Percentiles rank a stretch among this genome's conserved stretches.
These are phyloP conservation scores for Friedmanniomyces endolithicus DNA, from an alignment of 495 filamentous ascomycete species.

Conservation along the genomic window DNA sequence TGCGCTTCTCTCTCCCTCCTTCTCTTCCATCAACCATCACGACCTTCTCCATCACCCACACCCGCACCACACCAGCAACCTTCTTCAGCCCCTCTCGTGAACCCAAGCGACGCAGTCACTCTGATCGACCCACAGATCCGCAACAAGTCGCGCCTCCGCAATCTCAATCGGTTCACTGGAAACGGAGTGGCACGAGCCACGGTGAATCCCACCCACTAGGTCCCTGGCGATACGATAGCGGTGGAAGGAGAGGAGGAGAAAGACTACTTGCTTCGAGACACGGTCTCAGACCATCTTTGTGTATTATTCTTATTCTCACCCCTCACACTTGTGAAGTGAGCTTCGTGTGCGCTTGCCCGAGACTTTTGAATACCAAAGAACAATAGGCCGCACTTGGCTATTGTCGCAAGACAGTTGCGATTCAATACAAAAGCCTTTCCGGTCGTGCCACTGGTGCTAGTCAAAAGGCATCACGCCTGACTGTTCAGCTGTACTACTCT, in stretches of 20 bases:
- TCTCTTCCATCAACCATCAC: too few relatives aligned
- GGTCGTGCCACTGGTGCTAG: slow-evolving; percentile 19
- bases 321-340: not conserved
- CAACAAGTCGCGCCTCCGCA: too few relatives aligned
- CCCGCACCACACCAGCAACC: too few relatives aligned
- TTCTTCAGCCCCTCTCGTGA: too few relatives aligned
- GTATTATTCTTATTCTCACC: not conserved
- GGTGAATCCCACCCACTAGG: not conserved
- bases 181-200: not conserved
- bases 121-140: too few relatives aligned
- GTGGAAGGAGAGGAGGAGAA: not conserved
- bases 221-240: not conserved
- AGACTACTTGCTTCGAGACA: not conserved
- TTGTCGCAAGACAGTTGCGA: slow-evolving; percentile 17
- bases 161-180: not conserved
- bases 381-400: slow-evolving; percentile 4
- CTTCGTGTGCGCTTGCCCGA: not conserved
- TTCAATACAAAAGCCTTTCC: slow-evolving; percentile 19
- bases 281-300: not conserved
- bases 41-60: too few relatives aligned
- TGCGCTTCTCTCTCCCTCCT: too few relatives aligned
- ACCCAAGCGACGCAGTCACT: too few relatives aligned
- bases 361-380: slow-evolving; percentile 3
- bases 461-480: not conserved
- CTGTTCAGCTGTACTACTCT: slow-evolving; percentile 16